phyloP scores from a whole-genome alignment of 345 rosid genomes.

The Arabidopsis thaliana region TAIR10.1 NC_003071.7:8259501-8260000 shows the following conservation, averaged over 20 bases:
- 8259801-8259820: too few species aligned
- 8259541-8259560: not conserved
- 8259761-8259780: slow-evolving; percentile 29
- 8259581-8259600: not conserved
- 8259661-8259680: slow-evolving; percentile 30
- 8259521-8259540: not conserved
- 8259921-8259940: not conserved
- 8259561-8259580: not conserved
- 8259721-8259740: slow-evolving; percentile 46
- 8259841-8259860: too few species aligned
- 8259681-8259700: slow-evolving; percentile 31
- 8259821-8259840: too few species aligned
- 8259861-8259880: not conserved
- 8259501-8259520: not conserved
- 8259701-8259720: slow-evolving; percentile 46
- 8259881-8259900: not conserved
- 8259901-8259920: not conserved
- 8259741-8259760: slow-evolving; percentile 9
- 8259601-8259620: slow-evolving; percentile 31
- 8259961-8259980: not conserved
- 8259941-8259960: not conserved
- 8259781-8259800: slow-evolving; percentile 35
- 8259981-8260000: not conserved
- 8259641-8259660: slow-evolving; percentile 30
- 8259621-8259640: slow-evolving; percentile 39